Evolutionary conservation across 1,139 yeast species (phyloP), one percentile per base, ranked within the genome.

Genomic region (Suhomyces maxii): DNA sequence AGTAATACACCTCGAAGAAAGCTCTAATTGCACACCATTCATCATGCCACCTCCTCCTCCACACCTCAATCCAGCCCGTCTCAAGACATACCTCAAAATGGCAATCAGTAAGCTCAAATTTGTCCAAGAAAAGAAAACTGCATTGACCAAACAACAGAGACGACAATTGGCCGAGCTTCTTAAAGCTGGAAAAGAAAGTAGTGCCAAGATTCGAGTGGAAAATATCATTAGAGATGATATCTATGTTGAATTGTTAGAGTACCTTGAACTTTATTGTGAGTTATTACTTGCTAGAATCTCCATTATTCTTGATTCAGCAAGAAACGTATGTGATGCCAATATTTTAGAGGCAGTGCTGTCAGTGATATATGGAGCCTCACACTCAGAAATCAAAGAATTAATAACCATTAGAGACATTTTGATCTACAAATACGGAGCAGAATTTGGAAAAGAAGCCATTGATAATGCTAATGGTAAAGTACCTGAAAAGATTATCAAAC

Each of bases 211-310:
- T 49, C 70, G 96, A 44, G 95, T 89, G 3, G 97, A 90, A 57
- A 87, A 88, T 58, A 80, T 90, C 48, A 88, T 91, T 26, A 78
- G 93, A 33, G 95, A 89, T 56, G 97, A 91, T 60, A 82, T 89
- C 40, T 83, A 86, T 58, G 80, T 88, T 23, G 97, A 91, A 64
- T 69, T 91, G 23, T 73, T 89, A 47, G 97, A 91, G 64, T 79
- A 80, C 40, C 67, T 90, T 42, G 96, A 89, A 64, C 71, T 91
- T 26, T 89, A 89, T 63, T 86, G 97, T 60, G 97, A 91, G 64
- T 69, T 91, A 23, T 65, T 89, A 13, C 76, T 88, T 45, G 96
- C 97, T 0, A 72, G 97, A 46, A 79, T 86, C 25, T 75, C 82
- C 10, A 69, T 87, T 39, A 59, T 86, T 34, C 72, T 79, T 39